Base-by-base conservation (phyloP, 768 basidiomycete species). In the Rhodotorula taiwanensis region DNA sequence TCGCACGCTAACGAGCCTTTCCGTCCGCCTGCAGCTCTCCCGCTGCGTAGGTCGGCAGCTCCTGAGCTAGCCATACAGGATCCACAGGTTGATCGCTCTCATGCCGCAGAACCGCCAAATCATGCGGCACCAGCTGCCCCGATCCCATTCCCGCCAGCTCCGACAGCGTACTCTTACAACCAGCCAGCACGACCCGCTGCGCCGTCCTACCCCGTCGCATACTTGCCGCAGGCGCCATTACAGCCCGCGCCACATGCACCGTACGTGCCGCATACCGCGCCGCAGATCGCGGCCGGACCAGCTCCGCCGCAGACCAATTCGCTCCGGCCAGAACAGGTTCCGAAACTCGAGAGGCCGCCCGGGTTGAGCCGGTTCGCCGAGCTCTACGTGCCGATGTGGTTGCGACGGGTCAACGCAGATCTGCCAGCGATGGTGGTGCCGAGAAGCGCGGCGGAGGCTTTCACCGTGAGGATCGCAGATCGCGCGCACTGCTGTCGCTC, bases 361-460 rank as follows among this genome's bases (percentile, higher is more conserved):
- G 57, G 57, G 4, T 18, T 65, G 25, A 39, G 30, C 13, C 58
- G 63, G 3, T 65, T 59, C 53, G 63, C 63, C 5, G 48, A 49
- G 41, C 25, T 21, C n/a, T 65, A 59, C 53, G 43, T 44, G 6
- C 63, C 63, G 8, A 27, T 55, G 5, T 65, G 63, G 63, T 54
- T 65, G 5, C 52, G 52, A 4, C 27, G 58, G 27, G 58, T 52
- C 41, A 65, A 65, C 49, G 49, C 53, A 7, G 31, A 48, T 10
- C 14, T 25, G 41, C 63, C 63, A 18, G 10, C 16, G 11, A 16
- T 28, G 13, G 25, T 51, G n/a, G 49, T 58, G 21, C 57, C 57
- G 27, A 18, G 57, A 4, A 50, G 39, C 18, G 27, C 14, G 2
- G 27, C 48, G 1, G 57, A 58, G 25, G 16, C 34, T 1, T 55